phyloP scores from a whole-genome alignment of 345 rosid species.

The Clausena lansium region DNA sequence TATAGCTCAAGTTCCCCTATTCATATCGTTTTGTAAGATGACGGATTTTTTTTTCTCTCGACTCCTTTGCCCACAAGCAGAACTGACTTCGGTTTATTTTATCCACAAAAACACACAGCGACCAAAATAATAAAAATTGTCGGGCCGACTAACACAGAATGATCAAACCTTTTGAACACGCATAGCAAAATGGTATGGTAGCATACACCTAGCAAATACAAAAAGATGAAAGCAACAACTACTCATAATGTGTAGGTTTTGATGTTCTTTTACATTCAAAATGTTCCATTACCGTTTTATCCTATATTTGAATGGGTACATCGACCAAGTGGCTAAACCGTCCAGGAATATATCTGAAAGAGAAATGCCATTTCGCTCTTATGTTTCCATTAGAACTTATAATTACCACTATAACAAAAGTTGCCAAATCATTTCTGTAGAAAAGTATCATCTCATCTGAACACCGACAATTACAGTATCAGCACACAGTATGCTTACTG shows the following conservation, averaged over 20 bases:
- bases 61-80: no score
- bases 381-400: background rate
- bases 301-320: background rate
- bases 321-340: background rate
- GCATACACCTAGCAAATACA: background rate
- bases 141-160: no score
- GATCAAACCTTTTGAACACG: background rate
- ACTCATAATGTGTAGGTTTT: background rate
- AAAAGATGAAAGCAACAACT: background rate
- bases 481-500: background rate
- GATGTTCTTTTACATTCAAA: background rate
- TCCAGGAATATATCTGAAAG: background rate
- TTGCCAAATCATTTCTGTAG: background rate
- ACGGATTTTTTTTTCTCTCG: no score
- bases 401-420: background rate
- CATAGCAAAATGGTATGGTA: background rate
- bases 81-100: no score
- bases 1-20: no score
- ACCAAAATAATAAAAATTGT: no score
- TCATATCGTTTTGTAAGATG: no score
- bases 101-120: no score
- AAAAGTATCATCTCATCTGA: background rate
- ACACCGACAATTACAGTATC: background rate
- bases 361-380: no score
- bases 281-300: background rate